These are phyloP conservation scores for Acmispon strigosus DNA, from an alignment of 306 rosid genomes.

Conservation along the genomic window DNA sequence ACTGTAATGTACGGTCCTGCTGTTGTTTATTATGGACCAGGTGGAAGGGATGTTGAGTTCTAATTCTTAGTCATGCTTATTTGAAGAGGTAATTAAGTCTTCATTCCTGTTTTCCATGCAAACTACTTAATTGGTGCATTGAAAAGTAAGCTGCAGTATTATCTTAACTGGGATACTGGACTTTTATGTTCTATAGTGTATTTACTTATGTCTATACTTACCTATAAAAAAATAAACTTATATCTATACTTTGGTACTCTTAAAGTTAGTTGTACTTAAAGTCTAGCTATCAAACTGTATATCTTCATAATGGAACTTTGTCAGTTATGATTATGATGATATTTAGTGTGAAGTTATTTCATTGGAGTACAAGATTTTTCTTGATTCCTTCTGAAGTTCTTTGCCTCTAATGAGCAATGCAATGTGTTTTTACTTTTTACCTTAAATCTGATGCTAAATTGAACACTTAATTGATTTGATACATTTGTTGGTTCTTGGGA, in stretches of 20 bases:
- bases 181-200: neutral
- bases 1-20: neutral
- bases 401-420: neutral
- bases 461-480: neutral
- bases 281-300: neutral
- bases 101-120: neutral
- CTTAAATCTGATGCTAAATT: neutral
- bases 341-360: neutral
- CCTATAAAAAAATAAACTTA: too few species aligned
- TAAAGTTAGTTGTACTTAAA: neutral
- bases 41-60: neutral
- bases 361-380: neutral
- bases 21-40: neutral
- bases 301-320: neutral
- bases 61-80: neutral
- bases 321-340: neutral
- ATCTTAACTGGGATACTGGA: neutral
- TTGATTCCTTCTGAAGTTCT: neutral
- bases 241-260: neutral
- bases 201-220: neutral
- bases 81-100: neutral
- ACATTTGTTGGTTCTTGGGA: too few species aligned
- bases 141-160: neutral
- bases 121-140: neutral
- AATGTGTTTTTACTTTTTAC: neutral